These are phyloP conservation scores for Aspergillus intermedius DNA, from an alignment of 2,329 filamentous ascomycete genomes.

Conservation along the genomic window DNA sequence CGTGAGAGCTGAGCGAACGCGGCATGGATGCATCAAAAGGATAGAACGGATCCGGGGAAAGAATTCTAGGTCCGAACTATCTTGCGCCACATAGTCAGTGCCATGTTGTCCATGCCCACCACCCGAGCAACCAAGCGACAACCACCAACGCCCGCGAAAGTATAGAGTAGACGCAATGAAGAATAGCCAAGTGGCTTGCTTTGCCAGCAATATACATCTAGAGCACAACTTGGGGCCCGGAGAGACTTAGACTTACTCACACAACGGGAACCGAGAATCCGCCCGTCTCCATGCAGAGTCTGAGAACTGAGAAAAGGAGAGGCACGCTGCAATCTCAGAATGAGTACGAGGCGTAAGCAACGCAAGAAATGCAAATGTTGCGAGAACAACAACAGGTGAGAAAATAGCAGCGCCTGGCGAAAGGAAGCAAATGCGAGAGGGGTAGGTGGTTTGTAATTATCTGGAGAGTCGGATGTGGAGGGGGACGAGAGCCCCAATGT, in stretches of 20 bases:
- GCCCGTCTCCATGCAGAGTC: background rate
- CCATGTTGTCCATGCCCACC: constrained; percentile 1
- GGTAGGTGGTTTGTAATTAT: background rate
- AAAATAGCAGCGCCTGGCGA: background rate
- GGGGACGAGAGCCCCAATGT: no score
- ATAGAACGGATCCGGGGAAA: background rate
- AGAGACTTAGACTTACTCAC: background rate
- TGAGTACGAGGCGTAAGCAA: background rate
- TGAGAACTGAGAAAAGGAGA: background rate
- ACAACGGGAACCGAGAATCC: background rate
- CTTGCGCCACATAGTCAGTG: background rate
- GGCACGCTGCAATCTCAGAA: background rate
- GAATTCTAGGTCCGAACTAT: background rate
- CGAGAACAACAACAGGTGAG: background rate
- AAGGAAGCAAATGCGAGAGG: background rate
- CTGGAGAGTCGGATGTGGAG: no score
- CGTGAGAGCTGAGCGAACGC: background rate
- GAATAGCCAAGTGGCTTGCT: background rate
- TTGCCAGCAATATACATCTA: background rate
- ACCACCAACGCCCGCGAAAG: background rate
- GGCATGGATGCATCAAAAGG: background rate
- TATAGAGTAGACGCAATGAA: background rate
- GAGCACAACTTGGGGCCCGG: background rate
- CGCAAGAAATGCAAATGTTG: background rate
- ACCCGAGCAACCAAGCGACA: background rate